Conservation (phyloP, 345 rosid genomes). For the Triadica sebifera region DNA sequence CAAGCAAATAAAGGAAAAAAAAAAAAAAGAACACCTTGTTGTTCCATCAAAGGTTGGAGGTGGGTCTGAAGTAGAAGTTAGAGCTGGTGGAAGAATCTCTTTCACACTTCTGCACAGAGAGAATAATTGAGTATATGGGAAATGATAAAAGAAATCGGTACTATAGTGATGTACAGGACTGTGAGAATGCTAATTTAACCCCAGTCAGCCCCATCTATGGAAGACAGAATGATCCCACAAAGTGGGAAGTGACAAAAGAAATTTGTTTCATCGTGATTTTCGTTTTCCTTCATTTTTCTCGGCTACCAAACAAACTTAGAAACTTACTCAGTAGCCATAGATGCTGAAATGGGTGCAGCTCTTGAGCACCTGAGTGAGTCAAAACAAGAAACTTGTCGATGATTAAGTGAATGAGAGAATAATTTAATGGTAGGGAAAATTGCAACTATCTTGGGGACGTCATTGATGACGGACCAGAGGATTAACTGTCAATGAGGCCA, state of each 20-base stretch:
- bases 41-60: slow-evolving; percentile 73
- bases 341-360: slow-evolving; percentile 13
- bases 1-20: not conserved
- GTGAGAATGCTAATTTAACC: too few species aligned
- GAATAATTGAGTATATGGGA: not conserved
- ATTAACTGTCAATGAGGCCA: slow-evolving; percentile 5
- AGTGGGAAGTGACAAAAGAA: not conserved
- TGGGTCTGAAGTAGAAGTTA: slow-evolving; percentile 63
- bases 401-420: slow-evolving; percentile 6
- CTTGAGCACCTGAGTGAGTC: not conserved
- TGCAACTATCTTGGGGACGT: not conserved
- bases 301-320: not conserved
- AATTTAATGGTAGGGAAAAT: not conserved
- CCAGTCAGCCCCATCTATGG: too few species aligned
- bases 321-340: slow-evolving; percentile 31
- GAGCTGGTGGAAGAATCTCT: slow-evolving; percentile 57
- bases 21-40: slow-evolving; percentile 46
- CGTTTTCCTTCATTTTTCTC: not conserved
- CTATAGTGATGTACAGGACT: too few species aligned
- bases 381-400: not conserved
- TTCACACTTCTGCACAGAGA: slow-evolving; percentile 31
- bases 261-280: not conserved
- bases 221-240: too few species aligned
- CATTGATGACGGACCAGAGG: slow-evolving; percentile 9
- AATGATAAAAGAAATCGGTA: not conserved